Percentiles rank a stretch among this genome's conserved stretches.
Conservation (phyloP, 2,329 filamentous ascomycete genomes). For the Xylariaceae sp. region DNA sequence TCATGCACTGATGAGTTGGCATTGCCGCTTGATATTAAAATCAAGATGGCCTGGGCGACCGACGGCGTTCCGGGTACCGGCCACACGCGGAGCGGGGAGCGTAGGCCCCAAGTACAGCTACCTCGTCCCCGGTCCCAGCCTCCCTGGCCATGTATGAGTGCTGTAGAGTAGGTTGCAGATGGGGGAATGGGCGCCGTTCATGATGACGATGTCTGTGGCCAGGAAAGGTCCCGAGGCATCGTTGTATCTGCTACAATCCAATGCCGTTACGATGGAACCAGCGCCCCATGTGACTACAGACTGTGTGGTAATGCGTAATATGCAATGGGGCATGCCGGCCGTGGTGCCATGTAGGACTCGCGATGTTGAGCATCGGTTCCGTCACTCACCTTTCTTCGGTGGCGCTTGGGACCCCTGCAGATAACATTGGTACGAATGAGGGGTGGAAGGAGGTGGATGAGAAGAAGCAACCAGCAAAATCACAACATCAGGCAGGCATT, state of each 20-base stretch:
- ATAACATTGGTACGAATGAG: no score
- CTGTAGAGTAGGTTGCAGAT: conserved; percentile 25
- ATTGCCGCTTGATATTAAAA: conserved; percentile 58
- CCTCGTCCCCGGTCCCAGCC: no score
- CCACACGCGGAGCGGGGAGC: conserved; percentile 13
- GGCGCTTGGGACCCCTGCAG: no score
- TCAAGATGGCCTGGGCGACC: conserved; percentile 33
- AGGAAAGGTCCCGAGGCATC: conserved; percentile 19
- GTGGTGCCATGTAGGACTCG: conserved; percentile 2
- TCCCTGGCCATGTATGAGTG: conserved; percentile 5
- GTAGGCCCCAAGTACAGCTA: conserved; percentile 24
- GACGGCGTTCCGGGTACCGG: conserved; percentile 27
- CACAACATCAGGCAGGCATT: no score
- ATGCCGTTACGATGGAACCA: no score
- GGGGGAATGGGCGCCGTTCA: conserved; percentile 23
- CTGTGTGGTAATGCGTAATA: neutral
- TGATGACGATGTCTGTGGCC: conserved; percentile 22
- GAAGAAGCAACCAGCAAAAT: no score
- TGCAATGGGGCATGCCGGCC: no score
- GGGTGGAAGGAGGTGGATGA: no score
- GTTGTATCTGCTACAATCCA: conserved; percentile 19
- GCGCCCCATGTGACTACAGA: neutral
- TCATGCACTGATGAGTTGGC: conserved; percentile 78
- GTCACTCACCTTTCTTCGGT: no score
- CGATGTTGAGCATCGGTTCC: no score